Percentiles rank a stretch among this genome's conserved stretches.
These are phyloP conservation scores for Beta corolliflora DNA, from an alignment of 179 eudicot genomes.

Conservation along the genomic window DNA sequence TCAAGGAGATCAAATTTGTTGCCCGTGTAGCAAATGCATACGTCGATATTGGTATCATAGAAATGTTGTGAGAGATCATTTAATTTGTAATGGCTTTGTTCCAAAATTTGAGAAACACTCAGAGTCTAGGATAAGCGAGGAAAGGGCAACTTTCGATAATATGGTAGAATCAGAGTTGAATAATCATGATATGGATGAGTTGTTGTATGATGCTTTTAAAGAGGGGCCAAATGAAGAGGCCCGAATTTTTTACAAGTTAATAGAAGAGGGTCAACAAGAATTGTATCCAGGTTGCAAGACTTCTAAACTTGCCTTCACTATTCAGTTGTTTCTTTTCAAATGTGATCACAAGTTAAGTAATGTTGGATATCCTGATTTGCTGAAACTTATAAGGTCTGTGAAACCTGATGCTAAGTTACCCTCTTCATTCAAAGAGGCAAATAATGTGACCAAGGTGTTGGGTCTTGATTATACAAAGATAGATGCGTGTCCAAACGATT, in stretches of 20 bases:
- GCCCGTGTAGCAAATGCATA: background rate
- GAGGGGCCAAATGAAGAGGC: conserved; percentile 1
- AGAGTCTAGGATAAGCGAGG: background rate
- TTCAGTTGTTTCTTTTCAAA: conserved; percentile 7
- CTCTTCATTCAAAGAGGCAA: background rate
- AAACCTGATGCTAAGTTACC: conserved; percentile 3
- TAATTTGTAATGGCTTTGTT: background rate
- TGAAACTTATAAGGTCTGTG: background rate
- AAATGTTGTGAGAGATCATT: background rate
- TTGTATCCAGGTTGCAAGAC: background rate
- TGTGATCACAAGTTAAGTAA: conserved; percentile 6
- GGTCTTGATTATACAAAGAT: conserved; percentile 12
- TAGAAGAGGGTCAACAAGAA: background rate
- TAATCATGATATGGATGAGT: background rate
- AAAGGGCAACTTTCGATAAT: background rate
- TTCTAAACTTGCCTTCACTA: conserved; percentile 8
- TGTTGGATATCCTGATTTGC: background rate
- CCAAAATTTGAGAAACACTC: background rate
- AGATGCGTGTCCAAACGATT: conserved; percentile 13
- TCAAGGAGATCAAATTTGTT: no score
- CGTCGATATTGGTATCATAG: background rate
- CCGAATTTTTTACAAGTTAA: background rate
- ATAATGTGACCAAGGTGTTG: background rate
- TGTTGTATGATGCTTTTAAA: background rate
- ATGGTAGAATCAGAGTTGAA: background rate